phyloP scores from a whole-genome alignment of 2,329 filamentous ascomycete genomes.

The Madurella fahalii region DNA sequence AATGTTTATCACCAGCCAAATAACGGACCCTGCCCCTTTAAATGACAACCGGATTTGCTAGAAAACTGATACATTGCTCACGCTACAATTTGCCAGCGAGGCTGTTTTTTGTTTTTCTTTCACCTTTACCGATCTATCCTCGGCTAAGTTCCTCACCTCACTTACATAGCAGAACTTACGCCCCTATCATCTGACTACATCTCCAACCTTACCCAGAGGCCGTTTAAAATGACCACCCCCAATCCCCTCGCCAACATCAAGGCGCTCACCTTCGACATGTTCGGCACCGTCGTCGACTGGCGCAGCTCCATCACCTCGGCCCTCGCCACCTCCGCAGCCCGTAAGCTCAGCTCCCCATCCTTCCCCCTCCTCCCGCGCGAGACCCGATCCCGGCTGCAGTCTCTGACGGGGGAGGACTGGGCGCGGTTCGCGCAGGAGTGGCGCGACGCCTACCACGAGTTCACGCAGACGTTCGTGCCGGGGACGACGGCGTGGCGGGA shows the following conservation, averaged over 20 bases:
- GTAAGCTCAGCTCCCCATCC: constrained; percentile 45
- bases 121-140: too few species aligned
- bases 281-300: constrained; percentile 80
- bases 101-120: too few species aligned
- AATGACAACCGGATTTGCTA: too few species aligned
- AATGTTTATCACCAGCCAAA: too few species aligned
- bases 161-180: too few species aligned
- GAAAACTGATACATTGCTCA: too few species aligned
- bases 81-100: too few species aligned
- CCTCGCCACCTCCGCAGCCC: constrained; percentile 48
- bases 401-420: constrained; percentile 55
- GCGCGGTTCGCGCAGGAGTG: constrained; percentile 64
- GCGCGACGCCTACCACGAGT: constrained; percentile 59
- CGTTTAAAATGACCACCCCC: not conserved
- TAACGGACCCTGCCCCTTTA: too few species aligned
- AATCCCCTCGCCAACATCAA: constrained; percentile 36
- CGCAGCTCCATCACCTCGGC: constrained; percentile 60
- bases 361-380: constrained; percentile 40
- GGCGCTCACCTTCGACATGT: constrained; percentile 70
- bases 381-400: constrained; percentile 42
- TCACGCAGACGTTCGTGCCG: constrained; percentile 52
- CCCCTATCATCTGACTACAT: too few species aligned
- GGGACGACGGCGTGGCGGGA: constrained; percentile 55
- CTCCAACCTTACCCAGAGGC: too few species aligned
- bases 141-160: too few species aligned